Base-by-base conservation (phyloP, 2,329 filamentous ascomycete species). In the Coniochaeta ligniaria region DNA sequence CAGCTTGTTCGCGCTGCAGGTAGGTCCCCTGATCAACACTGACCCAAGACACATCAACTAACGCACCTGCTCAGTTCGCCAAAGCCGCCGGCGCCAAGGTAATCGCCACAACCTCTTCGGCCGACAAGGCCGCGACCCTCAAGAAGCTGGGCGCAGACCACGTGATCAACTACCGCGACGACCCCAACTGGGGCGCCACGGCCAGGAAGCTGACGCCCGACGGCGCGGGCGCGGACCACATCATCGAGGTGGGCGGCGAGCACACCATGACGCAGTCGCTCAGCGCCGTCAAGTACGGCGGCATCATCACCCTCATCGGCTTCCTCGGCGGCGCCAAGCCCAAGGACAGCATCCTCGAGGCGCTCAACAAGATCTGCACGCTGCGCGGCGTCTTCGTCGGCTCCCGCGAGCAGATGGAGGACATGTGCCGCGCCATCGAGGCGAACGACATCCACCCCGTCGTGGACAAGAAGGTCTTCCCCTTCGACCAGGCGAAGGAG, bases 1-100 rank as follows among this genome's bases (percentile, higher is more conserved):
- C 8, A 83, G 80, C 63, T 78, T 89, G 62, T 88, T 88, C 61
- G 87, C 81, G 3, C 71, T 89, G n/a, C 87, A 81, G 73, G 66
- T 68, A 59, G 35, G 65, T 64, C 14, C 14, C 43, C 38, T 5
- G 28, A 31, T 31, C 28, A 9, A 31, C n/a, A n/a, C n/a, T n/a
- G n/a, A n/a, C n/a, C n/a, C n/a, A n/a, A n/a, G n/a, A n/a, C n/a
- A n/a, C n/a, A n/a, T n/a, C n/a, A n/a, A n/a, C n/a, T n/a, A 31
- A 31, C 28, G 38, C 16, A 22, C 20, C 17, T 17, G 16, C 43
- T 17, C 78, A 82, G 70, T 71, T 77, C 57, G 75, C 75, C 43
- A 66, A 71, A 61, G 80, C 82, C 0, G 77, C 77, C 0, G 83
- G 82, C 31, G 83, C 83, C 0, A 76, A 70, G 7, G 82, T 86